phyloP scores from a whole-genome alignment of 2,329 filamentous ascomycete species.

The Knoxdaviesia capensis region DNA sequence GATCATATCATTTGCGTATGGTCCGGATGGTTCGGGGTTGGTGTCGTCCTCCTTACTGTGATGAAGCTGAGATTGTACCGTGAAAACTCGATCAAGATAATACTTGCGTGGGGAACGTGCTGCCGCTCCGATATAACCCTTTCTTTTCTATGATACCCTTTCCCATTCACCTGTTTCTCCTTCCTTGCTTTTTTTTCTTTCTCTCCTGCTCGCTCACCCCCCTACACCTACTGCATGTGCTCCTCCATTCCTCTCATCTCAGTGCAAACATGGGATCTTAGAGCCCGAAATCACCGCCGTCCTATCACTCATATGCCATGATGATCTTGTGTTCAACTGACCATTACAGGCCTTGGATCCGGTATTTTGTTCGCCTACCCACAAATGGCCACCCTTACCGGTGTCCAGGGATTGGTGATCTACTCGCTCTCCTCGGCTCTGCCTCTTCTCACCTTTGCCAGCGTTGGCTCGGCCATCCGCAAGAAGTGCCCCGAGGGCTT shows the following conservation, averaged over 20 bases:
- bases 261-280: too few relatives aligned
- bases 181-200: neutral
- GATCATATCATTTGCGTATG: too few relatives aligned
- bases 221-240: too few relatives aligned
- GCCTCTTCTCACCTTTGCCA: slow-evolving; percentile 55
- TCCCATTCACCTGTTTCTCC: slow-evolving; percentile 4
- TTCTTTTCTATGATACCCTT: slow-evolving; percentile 9
- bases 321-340: slow-evolving; percentile 16
- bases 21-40: too few relatives aligned
- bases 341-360: slow-evolving; percentile 52
- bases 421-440: slow-evolving; percentile 56
- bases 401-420: slow-evolving; percentile 58
- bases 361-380: slow-evolving; percentile 72
- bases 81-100: slow-evolving; percentile 98
- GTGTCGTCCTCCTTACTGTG: slow-evolving; percentile 15
- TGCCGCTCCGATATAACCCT: slow-evolving; percentile 48
- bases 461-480: slow-evolving; percentile 57
- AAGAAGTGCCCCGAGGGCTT: slow-evolving; percentile 68
- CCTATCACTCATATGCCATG: too few relatives aligned
- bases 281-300: too few relatives aligned
- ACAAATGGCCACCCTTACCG: slow-evolving; percentile 57
- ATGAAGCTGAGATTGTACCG: slow-evolving; percentile 90
- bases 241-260: too few relatives aligned
- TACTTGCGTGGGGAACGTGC: slow-evolving; percentile 97
- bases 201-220: slow-evolving; percentile 5